Percentiles rank a stretch among this genome's conserved stretches.
These are phyloP conservation scores for Sindora glabra DNA, from an alignment of 306 rosid species.

Conservation along the genomic window DNA sequence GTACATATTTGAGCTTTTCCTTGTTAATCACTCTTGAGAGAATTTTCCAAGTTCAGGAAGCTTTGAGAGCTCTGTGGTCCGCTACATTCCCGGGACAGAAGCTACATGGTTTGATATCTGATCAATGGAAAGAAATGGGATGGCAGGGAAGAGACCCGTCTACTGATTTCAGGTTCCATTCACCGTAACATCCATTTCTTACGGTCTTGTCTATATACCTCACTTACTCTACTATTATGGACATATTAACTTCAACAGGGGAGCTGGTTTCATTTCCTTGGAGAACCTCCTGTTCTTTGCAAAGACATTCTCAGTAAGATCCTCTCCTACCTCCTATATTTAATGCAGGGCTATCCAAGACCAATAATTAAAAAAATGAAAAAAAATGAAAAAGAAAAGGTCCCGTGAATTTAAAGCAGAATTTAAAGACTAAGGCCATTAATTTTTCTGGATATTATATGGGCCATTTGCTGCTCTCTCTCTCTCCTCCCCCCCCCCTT, in stretches of 20 bases:
- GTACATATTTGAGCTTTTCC: neutral
- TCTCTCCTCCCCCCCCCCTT: no score
- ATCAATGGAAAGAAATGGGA: constrained; percentile 97
- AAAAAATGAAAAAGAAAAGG: neutral
- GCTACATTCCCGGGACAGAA: constrained; percentile 69
- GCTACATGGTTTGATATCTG: constrained; percentile 76
- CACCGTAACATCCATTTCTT: neutral
- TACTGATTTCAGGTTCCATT: constrained; percentile 78
- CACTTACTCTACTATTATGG: neutral
- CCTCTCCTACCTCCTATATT: neutral
- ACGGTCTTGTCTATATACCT: neutral
- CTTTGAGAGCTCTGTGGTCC: constrained; percentile 76
- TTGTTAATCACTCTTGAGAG: constrained; percentile 12
- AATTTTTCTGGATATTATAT: neutral
- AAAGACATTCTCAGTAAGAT: constrained; percentile 64
- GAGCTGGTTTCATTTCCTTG: constrained; percentile 90
- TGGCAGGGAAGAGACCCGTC: constrained; percentile 98
- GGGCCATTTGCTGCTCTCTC: neutral
- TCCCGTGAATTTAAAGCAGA: neutral
- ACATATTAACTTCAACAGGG: constrained; percentile 40
- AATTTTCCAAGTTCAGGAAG: constrained; percentile 48
- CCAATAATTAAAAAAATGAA: no score
- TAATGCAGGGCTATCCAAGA: neutral
- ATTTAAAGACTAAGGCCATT: neutral
- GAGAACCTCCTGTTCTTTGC: constrained; percentile 89